These are phyloP conservation scores for Somion occarium DNA, from an alignment of 1,284 basidiomycete genomes.

Conservation along the genomic window DNA sequence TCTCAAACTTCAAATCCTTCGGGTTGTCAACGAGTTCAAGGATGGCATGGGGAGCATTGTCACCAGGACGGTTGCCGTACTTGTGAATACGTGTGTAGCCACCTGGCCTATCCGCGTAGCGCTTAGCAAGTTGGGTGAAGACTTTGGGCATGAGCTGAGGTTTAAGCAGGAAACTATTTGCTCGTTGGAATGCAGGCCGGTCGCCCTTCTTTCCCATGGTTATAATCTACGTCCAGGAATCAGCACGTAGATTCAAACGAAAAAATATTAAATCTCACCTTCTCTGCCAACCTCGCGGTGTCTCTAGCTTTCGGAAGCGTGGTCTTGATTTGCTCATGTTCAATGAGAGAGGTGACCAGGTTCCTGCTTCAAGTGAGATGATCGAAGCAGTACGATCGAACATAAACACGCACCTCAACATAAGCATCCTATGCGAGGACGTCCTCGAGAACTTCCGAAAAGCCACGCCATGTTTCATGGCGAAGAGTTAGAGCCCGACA, in stretches of 20 bases:
- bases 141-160: conserved; percentile 73
- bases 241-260: too few relatives aligned
- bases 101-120: conserved; percentile 83
- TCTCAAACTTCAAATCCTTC: conserved; percentile 81
- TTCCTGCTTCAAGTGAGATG: conserved; percentile 52
- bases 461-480: conserved; percentile 90
- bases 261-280: too few relatives aligned
- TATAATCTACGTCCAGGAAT: conserved; percentile 59
- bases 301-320: conserved; percentile 96
- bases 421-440: conserved; percentile 81
- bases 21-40: conserved; percentile 95
- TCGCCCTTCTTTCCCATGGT: conserved; percentile 83
- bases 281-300: conserved; percentile 88
- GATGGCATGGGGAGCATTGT: conserved; percentile 92
- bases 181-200: conserved; percentile 58
- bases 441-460: conserved; percentile 87
- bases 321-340: conserved; percentile 96
- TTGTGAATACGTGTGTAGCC: conserved; percentile 96
- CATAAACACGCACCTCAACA: conserved; percentile 60
- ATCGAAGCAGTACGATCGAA: background rate
- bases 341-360: conserved; percentile 89
- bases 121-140: conserved; percentile 74
- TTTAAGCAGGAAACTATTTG: conserved; percentile 73
- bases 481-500: background rate
- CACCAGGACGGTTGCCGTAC: conserved; percentile 84